phyloP scores from a whole-genome alignment of 495 filamentous ascomycete species.

The Penicillium maclennaniae region DNA sequence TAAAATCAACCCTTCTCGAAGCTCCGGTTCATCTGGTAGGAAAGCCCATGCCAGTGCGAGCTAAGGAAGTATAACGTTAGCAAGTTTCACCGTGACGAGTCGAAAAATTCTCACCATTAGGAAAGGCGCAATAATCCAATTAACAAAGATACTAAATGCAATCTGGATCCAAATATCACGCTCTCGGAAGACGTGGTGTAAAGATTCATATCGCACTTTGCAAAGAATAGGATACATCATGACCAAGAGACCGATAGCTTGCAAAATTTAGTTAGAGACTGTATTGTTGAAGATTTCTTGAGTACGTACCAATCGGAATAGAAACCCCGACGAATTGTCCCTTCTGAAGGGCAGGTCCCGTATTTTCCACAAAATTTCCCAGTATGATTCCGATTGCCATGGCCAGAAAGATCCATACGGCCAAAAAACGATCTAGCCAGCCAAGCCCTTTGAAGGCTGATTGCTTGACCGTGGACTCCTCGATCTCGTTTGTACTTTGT shows the following conservation, averaged over 20 bases:
- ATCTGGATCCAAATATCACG: constrained; percentile 75
- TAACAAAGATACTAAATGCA: constrained; percentile 70
- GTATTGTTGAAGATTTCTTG: neutral
- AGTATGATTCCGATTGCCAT: constrained; percentile 79
- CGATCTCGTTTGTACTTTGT: constrained; percentile 1
- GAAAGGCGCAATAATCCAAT: constrained; percentile 88
- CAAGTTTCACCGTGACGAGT: neutral
- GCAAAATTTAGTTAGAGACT: neutral
- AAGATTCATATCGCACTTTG: constrained; percentile 80
- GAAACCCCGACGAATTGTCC: constrained; percentile 74
- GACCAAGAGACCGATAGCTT: constrained; percentile 75
- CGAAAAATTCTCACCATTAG: constrained; percentile 62
- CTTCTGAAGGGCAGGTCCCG: constrained; percentile 61
- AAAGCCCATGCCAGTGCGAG: constrained; percentile 75
- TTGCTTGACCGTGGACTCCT: constrained; percentile 4
- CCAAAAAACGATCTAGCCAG: constrained; percentile 72
- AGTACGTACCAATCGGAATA: constrained; percentile 68
- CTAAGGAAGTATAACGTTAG: constrained; percentile 20
- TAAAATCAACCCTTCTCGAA: constrained; percentile 70
- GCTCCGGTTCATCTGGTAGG: constrained; percentile 63
- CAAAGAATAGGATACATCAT: constrained; percentile 97
- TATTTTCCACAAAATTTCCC: constrained; percentile 70
- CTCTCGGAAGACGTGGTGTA: constrained; percentile 64
- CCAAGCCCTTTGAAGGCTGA: constrained; percentile 55
- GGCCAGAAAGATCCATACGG: constrained; percentile 81